Evolutionary conservation across 106 monocot genomes (phyloP).

Genomic region (Dendrobium catenatum): DNA sequence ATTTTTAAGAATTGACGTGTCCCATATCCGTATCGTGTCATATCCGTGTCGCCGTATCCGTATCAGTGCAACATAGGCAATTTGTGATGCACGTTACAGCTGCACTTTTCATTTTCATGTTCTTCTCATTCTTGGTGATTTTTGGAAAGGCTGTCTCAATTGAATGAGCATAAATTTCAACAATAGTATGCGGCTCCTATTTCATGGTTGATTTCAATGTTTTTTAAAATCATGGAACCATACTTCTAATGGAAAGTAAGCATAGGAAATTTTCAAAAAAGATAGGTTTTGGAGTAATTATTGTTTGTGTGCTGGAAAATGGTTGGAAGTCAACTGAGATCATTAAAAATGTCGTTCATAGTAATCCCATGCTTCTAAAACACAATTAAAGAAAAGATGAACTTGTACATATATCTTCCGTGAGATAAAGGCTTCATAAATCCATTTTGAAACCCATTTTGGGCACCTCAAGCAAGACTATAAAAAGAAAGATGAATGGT

Average conservation of each 20-base stretch:
- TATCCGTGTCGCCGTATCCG: no score
- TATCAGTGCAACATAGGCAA: no score
- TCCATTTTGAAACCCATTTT: no score
- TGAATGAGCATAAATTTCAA: not conserved
- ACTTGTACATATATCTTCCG: no score
- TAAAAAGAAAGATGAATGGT: no score
- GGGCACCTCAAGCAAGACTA: no score
- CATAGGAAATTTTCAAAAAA: not conserved
- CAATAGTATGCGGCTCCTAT: not conserved
- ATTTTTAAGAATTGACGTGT: no score
- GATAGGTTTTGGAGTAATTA: not conserved
- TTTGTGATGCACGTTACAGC: not conserved
- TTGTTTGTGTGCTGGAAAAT: not conserved
- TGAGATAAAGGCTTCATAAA: no score
- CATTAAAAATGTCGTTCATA: not conserved
- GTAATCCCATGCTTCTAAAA: not conserved
- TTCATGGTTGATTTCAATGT: not conserved
- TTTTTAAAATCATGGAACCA: not conserved
- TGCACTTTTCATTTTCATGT: not conserved
- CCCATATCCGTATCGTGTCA: no score
- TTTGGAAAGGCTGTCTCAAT: not conserved
- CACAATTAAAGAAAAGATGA: not conserved
- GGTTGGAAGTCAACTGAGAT: not conserved
- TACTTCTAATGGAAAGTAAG: not conserved
- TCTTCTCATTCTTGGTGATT: not conserved